Conservation (phyloP, 257 asterid species). For the Buddleja alternifolia region DNA sequence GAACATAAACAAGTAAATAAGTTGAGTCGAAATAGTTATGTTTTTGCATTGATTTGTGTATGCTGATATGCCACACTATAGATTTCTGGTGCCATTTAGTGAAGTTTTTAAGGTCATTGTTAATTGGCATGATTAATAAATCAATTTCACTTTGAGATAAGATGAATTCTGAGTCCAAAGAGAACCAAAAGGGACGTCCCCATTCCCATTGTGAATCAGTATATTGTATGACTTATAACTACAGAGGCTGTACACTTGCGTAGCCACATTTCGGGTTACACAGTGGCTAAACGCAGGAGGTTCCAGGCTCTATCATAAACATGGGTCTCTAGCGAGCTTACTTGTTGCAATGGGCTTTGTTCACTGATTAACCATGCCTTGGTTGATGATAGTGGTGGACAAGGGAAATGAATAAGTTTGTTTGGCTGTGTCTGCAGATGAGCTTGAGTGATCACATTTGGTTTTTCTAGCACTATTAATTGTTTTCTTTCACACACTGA, state of each 20-base stretch:
- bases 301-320: conserved; percentile 4
- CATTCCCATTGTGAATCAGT: background rate
- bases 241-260: background rate
- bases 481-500: background rate
- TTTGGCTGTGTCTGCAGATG: background rate
- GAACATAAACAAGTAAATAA: too few species aligned
- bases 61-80: too few species aligned
- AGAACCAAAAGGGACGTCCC: background rate
- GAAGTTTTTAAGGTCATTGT: background rate
- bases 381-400: conserved; percentile 7
- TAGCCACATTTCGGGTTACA: background rate
- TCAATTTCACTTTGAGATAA: background rate
- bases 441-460: background rate
- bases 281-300: background rate
- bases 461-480: conserved; percentile 11
- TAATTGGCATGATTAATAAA: background rate
- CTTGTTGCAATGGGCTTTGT: background rate
- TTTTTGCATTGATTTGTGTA: background rate
- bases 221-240: background rate
- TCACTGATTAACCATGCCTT: conserved; percentile 1
- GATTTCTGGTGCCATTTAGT: background rate
- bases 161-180: background rate
- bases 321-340: background rate
- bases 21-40: background rate
- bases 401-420: background rate